These are phyloP conservation scores for Citrus maxima DNA, from an alignment of 345 rosid genomes.

Conservation along the genomic window DNA sequence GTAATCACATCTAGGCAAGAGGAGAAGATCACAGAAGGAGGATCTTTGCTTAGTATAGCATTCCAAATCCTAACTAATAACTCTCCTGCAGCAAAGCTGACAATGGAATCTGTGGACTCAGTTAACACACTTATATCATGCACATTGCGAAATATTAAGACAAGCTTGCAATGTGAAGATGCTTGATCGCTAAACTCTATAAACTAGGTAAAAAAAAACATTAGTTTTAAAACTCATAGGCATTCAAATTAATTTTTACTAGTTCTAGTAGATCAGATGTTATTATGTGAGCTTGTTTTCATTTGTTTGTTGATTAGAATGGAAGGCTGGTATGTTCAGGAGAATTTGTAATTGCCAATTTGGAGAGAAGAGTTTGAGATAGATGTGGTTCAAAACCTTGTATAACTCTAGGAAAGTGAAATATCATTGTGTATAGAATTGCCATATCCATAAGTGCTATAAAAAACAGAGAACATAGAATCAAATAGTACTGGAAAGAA, in stretches of 20 bases:
- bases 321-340: constrained; percentile 4
- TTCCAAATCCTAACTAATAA: constrained; percentile 65
- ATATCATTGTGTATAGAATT: constrained; percentile 22
- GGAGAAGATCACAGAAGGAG: constrained; percentile 80
- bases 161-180: constrained; percentile 84
- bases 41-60: constrained; percentile 81
- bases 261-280: constrained; percentile 6
- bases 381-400: not conserved
- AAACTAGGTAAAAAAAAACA: constrained; percentile 18
- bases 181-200: constrained; percentile 28
- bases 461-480: not conserved
- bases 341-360: constrained; percentile 5
- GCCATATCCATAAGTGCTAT: not conserved
- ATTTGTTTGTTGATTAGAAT: constrained; percentile 17
- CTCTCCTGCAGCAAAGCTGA: constrained; percentile 69
- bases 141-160: constrained; percentile 71
- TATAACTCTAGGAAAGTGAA: constrained; percentile 15
- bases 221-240: constrained; percentile 32
- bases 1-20: constrained; percentile 82
- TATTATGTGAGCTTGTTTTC: constrained; percentile 25
- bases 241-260: not conserved
- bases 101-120: constrained; percentile 79
- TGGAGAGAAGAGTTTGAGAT: constrained; percentile 6
- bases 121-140: constrained; percentile 71
- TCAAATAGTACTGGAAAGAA: not conserved